Percentiles rank a stretch among this genome's conserved stretches.
These are phyloP conservation scores for Microbotryum silenes-acaulis DNA, from an alignment of 1,284 basidiomycete species.

Conservation along the genomic window DNA sequence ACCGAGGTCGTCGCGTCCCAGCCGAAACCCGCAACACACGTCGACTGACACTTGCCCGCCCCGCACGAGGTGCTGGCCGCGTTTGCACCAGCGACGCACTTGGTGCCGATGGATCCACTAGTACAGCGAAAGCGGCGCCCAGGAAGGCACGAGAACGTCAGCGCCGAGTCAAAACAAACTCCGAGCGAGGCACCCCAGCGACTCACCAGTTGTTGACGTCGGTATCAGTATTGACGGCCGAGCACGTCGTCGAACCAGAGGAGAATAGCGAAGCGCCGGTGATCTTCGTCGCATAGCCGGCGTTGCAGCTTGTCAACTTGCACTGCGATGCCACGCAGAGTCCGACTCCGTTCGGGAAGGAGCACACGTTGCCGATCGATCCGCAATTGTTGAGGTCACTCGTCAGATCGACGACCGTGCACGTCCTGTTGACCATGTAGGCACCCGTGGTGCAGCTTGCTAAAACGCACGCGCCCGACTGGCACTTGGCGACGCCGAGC, in stretches of 20 bases:
- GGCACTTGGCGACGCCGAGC: neutral
- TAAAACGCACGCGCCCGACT: neutral
- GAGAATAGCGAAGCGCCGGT: neutral
- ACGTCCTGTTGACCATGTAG: neutral
- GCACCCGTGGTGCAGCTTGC: neutral
- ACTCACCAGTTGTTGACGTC: slow-evolving; percentile 2
- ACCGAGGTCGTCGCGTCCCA: neutral
- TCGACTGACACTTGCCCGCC: neutral
- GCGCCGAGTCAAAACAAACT: no score
- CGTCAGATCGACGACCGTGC: neutral
- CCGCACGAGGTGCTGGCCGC: neutral
- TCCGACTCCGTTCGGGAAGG: slow-evolving; percentile 10
- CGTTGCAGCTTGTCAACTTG: slow-evolving; percentile 11
- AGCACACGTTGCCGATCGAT: slow-evolving; percentile 13
- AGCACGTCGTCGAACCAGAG: slow-evolving; percentile 2
- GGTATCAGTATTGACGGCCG: neutral
- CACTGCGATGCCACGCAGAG: slow-evolving; percentile 7
- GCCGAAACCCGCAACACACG: neutral
- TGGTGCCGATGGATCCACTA: neutral
- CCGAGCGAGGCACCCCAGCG: no score
- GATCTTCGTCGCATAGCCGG: slow-evolving; percentile 7
- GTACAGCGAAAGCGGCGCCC: no score
- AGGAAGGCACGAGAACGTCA: no score
- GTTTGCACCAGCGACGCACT: neutral
- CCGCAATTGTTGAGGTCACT: slow-evolving; percentile 8